A percentile compares a stretch with the other conserved stretches of the same genome.
phyloP scores from a whole-genome alignment of 2,329 filamentous ascomycete species.

The Orbilia quercus region DNA sequence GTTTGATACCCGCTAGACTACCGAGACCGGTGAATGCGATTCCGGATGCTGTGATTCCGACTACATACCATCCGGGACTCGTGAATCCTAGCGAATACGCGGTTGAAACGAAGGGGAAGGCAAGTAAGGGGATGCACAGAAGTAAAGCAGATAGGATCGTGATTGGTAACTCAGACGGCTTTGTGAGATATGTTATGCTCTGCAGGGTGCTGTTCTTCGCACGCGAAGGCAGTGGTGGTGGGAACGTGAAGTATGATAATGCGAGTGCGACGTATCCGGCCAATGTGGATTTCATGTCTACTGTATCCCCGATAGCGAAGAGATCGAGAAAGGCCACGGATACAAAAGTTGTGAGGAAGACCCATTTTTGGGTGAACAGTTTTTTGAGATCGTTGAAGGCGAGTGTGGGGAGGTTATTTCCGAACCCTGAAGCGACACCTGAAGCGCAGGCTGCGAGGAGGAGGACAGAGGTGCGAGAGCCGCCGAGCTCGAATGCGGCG shows the following conservation, averaged over 20 bases:
- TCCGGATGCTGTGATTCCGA: constrained; percentile 43
- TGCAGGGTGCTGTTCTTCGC: constrained; percentile 5
- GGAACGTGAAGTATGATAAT: constrained; percentile 23
- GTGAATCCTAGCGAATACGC: constrained; percentile 37
- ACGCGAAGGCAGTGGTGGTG: constrained; percentile 27
- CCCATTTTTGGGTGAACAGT: constrained; percentile 37
- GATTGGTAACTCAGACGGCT: constrained; percentile 32
- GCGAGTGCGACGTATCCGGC: constrained; percentile 36
- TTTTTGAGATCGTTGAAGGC: constrained; percentile 37
- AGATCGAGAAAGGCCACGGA: constrained; percentile 42
- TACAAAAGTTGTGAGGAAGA: constrained; percentile 39
- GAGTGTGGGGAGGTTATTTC: constrained; percentile 16
- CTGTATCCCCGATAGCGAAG: constrained; percentile 38
- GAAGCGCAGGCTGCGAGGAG: constrained; percentile 40
- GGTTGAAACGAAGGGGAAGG: constrained; percentile 29
- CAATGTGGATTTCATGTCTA: constrained; percentile 34
- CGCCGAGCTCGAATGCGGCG: constrained; percentile 49
- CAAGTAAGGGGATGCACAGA: constrained; percentile 34
- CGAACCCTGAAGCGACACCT: constrained; percentile 25
- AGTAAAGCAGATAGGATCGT: constrained; percentile 29
- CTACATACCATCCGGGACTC: constrained; percentile 46
- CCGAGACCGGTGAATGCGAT: constrained; percentile 24
- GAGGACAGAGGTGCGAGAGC: constrained; percentile 26
- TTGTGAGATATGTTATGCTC: constrained; percentile 19
- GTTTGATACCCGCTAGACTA: constrained; percentile 19